These are phyloP conservation scores for Plasmodium fragile DNA, from an alignment of 169 alveolate genomes.

Conservation along the genomic window DNA sequence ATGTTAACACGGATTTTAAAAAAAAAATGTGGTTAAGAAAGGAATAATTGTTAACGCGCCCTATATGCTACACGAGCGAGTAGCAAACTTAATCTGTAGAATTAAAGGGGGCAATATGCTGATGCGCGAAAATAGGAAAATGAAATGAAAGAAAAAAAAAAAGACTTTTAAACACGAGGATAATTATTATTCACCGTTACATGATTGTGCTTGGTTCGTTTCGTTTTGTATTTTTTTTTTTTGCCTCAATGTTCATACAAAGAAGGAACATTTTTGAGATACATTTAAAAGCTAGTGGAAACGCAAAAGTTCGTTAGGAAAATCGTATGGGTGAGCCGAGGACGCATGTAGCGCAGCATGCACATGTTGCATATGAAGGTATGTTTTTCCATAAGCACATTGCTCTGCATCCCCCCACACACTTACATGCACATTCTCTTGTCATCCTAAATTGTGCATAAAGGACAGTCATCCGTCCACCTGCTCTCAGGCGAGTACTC, in stretches of 20 bases:
- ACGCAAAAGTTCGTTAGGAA: not conserved
- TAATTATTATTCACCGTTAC: not conserved
- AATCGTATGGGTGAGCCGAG: not conserved
- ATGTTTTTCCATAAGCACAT: not conserved
- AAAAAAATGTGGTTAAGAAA: not conserved
- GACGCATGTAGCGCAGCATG: not conserved
- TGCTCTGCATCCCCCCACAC: not conserved
- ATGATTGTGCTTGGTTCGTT: not conserved
- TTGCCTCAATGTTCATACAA: not conserved
- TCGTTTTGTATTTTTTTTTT: not conserved
- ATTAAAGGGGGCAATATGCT: slow-evolving; percentile 1
- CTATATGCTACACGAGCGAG: slow-evolving; percentile 1
- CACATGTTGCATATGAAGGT: not conserved
- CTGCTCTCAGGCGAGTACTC: not conserved
- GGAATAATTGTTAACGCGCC: not conserved
- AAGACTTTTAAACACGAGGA: not conserved
- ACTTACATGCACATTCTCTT: not conserved
- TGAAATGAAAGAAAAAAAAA: not conserved
- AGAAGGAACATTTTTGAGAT: not conserved
- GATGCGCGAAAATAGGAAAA: not conserved
- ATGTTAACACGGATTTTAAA: not conserved
- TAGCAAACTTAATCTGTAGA: slow-evolving; percentile 1
- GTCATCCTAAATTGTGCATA: not conserved
- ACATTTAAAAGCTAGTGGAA: not conserved
- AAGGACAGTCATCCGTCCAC: not conserved